phyloP scores from a whole-genome alignment of 2,329 filamentous ascomycete genomes.

The Tolypocladium capitatum region DNA sequence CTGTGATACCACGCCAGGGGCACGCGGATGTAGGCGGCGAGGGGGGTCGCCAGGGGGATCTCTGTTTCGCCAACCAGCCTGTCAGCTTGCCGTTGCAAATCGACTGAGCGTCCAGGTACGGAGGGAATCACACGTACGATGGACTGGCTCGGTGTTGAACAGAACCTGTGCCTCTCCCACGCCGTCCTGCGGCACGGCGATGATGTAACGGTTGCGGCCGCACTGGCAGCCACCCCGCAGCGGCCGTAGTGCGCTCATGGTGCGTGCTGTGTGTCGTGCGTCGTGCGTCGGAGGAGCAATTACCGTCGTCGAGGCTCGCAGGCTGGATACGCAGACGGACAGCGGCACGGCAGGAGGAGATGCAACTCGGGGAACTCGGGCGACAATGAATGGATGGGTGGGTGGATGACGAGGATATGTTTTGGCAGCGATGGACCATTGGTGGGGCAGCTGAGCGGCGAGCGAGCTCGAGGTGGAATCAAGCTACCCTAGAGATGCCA shows the following conservation, averaged over 20 bases:
- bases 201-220: constrained; percentile 70
- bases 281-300: background rate
- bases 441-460: background rate
- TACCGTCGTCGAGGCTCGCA: background rate
- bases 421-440: background rate
- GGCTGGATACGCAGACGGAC: background rate
- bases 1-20: constrained; percentile 72
- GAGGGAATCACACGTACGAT: constrained; percentile 45
- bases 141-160: constrained; percentile 57
- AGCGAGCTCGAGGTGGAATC: too few relatives aligned
- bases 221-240: constrained; percentile 73
- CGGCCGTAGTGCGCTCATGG: constrained; percentile 35
- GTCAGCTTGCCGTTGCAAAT: background rate
- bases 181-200: constrained; percentile 50
- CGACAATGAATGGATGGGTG: background rate
- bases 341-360: background rate
- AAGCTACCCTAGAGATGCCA: too few relatives aligned
- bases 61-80: constrained; percentile 22
- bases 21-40: constrained; percentile 72
- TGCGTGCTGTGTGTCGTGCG: constrained; percentile 4
- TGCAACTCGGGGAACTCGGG: background rate
- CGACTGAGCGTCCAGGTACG: background rate
- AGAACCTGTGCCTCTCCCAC: constrained; percentile 51
- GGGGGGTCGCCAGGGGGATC: constrained; percentile 55
- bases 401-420: background rate